phyloP scores from a whole-genome alignment of 257 asterid genomes.

The Thymus quinquecostatus region DNA sequence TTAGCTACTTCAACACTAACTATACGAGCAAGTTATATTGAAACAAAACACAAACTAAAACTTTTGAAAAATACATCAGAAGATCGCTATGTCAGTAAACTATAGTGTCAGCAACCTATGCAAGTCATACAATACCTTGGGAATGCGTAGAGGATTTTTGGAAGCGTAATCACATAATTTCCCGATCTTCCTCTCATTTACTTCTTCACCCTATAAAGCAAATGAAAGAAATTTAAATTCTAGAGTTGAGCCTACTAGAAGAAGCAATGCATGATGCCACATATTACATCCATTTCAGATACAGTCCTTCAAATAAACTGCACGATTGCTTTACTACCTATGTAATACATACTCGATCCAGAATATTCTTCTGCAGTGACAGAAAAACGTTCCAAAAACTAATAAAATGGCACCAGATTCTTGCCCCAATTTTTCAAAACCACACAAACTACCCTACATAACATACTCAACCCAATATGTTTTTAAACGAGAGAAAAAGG shows the following conservation, averaged over 20 bases:
- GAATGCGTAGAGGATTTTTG: conserved; percentile 95
- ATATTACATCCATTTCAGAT: conserved; percentile 9
- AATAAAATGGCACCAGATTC: background rate
- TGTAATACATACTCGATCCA: background rate
- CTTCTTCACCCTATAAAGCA: conserved; percentile 78
- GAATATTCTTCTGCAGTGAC: conserved; percentile 1
- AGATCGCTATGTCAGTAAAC: background rate
- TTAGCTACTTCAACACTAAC: background rate
- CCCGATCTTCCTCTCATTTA: conserved; percentile 88
- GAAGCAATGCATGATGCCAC: conserved; percentile 13
- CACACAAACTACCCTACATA: background rate
- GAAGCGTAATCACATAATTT: conserved; percentile 94
- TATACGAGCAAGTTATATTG: background rate
- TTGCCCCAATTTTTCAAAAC: background rate
- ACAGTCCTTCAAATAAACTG: conserved; percentile 18
- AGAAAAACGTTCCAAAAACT: background rate
- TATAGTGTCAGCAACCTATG: conserved; percentile 16
- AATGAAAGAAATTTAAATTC: conserved; percentile 21
- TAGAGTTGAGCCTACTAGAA: conserved; percentile 13
- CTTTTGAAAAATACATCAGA: background rate
- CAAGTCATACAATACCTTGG: conserved; percentile 59
- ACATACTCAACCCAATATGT: background rate
- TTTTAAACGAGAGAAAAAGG: background rate
- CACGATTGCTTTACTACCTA: background rate
- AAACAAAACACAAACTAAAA: background rate